Conservation (phyloP, 345 rosid genomes). For the Kandelia obovata region DNA sequence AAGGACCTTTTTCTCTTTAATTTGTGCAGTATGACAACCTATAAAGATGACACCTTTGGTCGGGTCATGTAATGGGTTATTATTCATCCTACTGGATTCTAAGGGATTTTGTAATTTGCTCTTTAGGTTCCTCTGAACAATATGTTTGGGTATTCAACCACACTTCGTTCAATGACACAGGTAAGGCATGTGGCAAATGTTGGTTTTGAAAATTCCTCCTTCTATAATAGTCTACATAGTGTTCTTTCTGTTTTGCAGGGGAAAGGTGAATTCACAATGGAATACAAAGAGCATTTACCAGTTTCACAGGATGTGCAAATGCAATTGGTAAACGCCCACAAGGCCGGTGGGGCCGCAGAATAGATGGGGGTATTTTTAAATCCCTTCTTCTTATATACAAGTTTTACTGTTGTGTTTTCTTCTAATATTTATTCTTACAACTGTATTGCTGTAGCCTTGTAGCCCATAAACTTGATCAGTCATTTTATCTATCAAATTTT, state of each 20-base stretch:
- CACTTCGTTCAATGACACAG: constrained; percentile 98
- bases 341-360: constrained; percentile 51
- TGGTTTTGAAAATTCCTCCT: too few relatives aligned
- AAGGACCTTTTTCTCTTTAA: constrained; percentile 21
- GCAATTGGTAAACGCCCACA: constrained; percentile 75
- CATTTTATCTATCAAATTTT: too few relatives aligned
- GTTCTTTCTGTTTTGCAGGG: constrained; percentile 44
- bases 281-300: constrained; percentile 86
- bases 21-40: background rate
- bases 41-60: too few relatives aligned
- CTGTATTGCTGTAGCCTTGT: too few relatives aligned
- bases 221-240: background rate
- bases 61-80: background rate
- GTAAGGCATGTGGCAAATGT: constrained; percentile 20
- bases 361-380: constrained; percentile 17
- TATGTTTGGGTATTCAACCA: constrained; percentile 97
- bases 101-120: background rate
- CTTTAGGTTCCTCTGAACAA: constrained; percentile 90
- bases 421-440: too few relatives aligned
- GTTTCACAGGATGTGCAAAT: constrained; percentile 86
- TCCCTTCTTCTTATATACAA: too few relatives aligned
- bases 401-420: too few relatives aligned
- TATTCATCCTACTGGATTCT: background rate
- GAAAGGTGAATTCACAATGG: constrained; percentile 98
- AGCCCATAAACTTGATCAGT: too few relatives aligned